Evolutionary conservation across 768 basidiomycete species (phyloP), one percentile per base, ranked within the genome.

Genomic region (Macrolepiota dolichaula): DNA sequence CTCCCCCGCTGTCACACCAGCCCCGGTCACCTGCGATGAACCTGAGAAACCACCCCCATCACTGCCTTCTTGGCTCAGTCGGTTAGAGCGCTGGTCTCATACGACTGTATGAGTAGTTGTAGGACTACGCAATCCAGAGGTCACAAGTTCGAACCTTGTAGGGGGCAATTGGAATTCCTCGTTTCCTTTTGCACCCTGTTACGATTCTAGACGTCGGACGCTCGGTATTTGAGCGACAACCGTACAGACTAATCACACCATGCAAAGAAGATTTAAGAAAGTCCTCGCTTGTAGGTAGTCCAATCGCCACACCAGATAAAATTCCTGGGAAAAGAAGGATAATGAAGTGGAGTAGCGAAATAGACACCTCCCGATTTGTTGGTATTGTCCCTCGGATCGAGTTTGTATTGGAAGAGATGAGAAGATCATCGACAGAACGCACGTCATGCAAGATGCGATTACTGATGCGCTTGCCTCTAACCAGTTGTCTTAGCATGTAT

Each of bases 111-210:
- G 56, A 58, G 4, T 38, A 4, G 22, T 49, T 37, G 0, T 27
- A 13, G 4, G 53, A 54, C 67, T 59, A 68, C 46, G 62, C 58
- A 80, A 82, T 82, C 82, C 79, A 77, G 79, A 83, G 79, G 81
- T 81, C 82, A 79, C 78, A 79, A 81, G 82, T 82, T 83, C 81
- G 81, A 83, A 70, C 76, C 81, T 81, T 79, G 76, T 78, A 79
- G 75, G 74, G 81, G 74, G 80, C 81, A 82, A 17, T 50, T 1
- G 0, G 15, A 13, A 13, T 5, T 24, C 36, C 11, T 25, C 10
- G 22, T 12, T 1, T 46, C n/a, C 22, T 50, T 27, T 47, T 42
- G 15, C 29, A 29, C 2, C 32, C 32, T 25, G 27, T 44, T 17
- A 17, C n/a, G n/a, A n/a, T n/a, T n/a, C n/a, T n/a, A n/a, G n/a